Evolutionary conservation across 2,329 filamentous ascomycete species (phyloP).

Genomic region (Cadophora malorum): DNA sequence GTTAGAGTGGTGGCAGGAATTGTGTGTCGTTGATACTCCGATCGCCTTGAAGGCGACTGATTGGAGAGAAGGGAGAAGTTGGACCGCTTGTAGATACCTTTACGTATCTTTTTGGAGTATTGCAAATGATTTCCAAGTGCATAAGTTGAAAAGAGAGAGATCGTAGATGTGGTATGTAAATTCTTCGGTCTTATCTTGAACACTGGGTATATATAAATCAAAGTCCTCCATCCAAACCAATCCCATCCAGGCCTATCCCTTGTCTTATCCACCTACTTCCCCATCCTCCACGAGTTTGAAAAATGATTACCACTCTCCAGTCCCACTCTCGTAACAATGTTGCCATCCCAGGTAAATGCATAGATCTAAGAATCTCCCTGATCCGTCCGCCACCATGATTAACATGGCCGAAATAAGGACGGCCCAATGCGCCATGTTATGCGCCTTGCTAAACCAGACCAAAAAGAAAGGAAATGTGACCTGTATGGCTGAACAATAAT

Average conservation of each 20-base stretch:
- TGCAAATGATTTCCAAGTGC: no score
- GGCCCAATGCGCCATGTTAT: conserved; percentile 18
- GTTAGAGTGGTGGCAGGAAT: no score
- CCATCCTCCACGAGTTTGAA: background rate
- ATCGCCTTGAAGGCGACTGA: no score
- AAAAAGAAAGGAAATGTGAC: background rate
- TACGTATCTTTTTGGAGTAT: no score
- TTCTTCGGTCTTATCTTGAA: conserved; percentile 6
- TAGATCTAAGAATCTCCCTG: conserved; percentile 15
- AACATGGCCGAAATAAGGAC: background rate
- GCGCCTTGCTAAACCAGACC: conserved; percentile 11
- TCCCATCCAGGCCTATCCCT: background rate
- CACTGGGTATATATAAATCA: conserved; percentile 23
- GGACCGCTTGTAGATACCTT: no score
- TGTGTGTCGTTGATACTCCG: no score
- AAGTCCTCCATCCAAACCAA: background rate
- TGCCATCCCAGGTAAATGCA: background rate
- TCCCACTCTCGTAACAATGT: background rate
- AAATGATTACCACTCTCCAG: background rate
- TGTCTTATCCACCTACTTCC: no score
- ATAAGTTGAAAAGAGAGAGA: background rate
- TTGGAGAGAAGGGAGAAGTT: no score
- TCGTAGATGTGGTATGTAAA: background rate
- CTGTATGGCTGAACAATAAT: background rate
- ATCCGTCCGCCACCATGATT: background rate